Evolutionary conservation across 1,284 basidiomycete genomes (phyloP).

Genomic region (Peniophora sp.): DNA sequence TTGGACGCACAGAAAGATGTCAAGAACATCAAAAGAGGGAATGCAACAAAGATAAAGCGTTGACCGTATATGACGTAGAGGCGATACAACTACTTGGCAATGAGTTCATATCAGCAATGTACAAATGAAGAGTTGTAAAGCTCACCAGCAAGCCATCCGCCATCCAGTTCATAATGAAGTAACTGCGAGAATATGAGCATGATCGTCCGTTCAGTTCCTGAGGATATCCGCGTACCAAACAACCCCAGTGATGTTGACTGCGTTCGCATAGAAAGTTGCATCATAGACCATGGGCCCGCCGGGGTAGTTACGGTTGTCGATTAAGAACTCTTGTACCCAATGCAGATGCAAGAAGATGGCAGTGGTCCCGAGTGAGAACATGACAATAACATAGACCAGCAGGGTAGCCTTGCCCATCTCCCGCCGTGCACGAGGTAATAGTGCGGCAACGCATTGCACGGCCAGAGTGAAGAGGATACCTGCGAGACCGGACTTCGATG

Average conservation of each 20-base stretch:
- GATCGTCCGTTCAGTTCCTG: no score
- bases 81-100: slow-evolving; percentile 3
- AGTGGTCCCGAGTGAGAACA: neutral
- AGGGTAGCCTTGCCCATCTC: neutral
- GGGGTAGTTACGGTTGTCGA: slow-evolving; percentile 1
- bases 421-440: neutral
- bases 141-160: slow-evolving; percentile 5
- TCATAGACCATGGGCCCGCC: neutral
- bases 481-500: neutral
- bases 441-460: neutral
- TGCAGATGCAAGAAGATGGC: neutral
- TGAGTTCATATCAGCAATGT: neutral
- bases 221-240: neutral
- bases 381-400: neutral
- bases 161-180: slow-evolving; percentile 2
- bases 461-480: neutral
- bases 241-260: neutral
- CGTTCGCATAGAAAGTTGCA: slow-evolving; percentile 1
- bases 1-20: slow-evolving; percentile 1
- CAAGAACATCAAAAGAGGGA: slow-evolving; percentile 4
- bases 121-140: neutral
- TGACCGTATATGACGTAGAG: slow-evolving; percentile 3
- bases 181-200: neutral
- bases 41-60: neutral
- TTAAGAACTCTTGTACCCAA: neutral